A percentile compares a stretch with the other conserved stretches of the same genome.
Conservation (phyloP, 2,329 filamentous ascomycete genomes). For the Ciborinia camelliae region DNA sequence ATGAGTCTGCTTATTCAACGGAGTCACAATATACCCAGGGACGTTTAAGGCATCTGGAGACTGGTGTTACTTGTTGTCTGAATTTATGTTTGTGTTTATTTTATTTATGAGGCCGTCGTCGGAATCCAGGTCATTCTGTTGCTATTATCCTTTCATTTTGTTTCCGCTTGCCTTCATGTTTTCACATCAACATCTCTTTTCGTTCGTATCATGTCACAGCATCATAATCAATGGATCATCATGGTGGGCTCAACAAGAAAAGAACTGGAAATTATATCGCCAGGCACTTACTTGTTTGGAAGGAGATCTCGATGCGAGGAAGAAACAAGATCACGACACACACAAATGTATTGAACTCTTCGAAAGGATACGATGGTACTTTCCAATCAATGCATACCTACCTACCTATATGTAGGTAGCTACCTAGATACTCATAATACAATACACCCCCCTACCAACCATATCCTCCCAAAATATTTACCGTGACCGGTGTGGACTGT, state of each 20-base stretch:
- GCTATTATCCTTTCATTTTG: not conserved
- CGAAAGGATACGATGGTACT: not conserved
- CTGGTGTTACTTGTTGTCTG: not conserved
- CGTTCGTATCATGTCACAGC: not conserved
- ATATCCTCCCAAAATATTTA: not conserved
- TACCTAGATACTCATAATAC: too few species aligned
- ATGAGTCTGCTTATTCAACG: not conserved
- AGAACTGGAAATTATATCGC: not conserved
- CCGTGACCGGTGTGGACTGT: too few species aligned
- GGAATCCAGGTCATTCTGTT: too few species aligned
- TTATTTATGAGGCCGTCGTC: not conserved
- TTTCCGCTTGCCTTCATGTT: not conserved
- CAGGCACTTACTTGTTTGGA: not conserved
- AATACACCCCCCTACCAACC: not conserved
- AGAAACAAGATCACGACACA: not conserved
- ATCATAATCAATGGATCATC: not conserved
- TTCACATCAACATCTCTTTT: not conserved
- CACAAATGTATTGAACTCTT: not conserved
- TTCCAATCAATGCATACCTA: not conserved
- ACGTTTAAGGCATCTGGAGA: not conserved
- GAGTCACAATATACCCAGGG: not conserved
- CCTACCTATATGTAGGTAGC: not conserved
- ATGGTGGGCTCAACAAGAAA: not conserved
- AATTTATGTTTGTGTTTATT: not conserved
- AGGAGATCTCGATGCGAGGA: not conserved